Evolutionary conservation across 805 yeast species (phyloP), one percentile per base, ranked within the genome.

Genomic region (Nematodospora valgi): DNA sequence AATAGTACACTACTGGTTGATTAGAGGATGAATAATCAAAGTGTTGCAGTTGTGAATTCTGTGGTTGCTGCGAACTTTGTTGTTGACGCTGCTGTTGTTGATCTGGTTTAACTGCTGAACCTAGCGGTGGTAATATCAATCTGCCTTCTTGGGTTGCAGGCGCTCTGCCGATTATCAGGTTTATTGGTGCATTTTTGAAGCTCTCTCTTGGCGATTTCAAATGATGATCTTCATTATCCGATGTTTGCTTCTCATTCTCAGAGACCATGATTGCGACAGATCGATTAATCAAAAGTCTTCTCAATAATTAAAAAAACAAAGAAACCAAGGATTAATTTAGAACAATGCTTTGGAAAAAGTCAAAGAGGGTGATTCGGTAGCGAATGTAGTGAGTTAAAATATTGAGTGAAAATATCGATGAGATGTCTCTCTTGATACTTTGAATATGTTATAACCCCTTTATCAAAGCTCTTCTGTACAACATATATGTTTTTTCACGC

Each of bases 111-210:
- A 38, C 23, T 6, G 38, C 14, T 3, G 34, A 27, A 6, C 22
- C 37, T 5, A 30, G 13, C 10, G 38, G 31, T 8, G 44, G 40
- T 23, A 35, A 12, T 15, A 21, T 31, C 4, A 21, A 23, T 19
- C 23, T 26, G 15, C 24, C 31, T 21, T 24, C 34, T 9, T 32
- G 32, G n/a, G 27, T 23, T 10, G 22, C n/a, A n/a, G n/a, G n/a
- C n/a, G 19, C 13, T 12, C 23, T 32, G 9, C 35, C 41, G 6
- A 45, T 27, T 17, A 45, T 44, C 46, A 44, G 47, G 14, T 39
- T 40, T 9, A 45, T 44, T 10, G 49, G 39, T 14, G 45, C 45
- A 39, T 37, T 37, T 37, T 41, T 47, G 24, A 32, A 38, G 27
- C 23, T 34, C 4, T 20, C 11, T n/a, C 22, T 24, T 23, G 27